Base-by-base conservation (phyloP, 768 basidiomycete genomes). In the Hydnomerulius pinastri region DNA sequence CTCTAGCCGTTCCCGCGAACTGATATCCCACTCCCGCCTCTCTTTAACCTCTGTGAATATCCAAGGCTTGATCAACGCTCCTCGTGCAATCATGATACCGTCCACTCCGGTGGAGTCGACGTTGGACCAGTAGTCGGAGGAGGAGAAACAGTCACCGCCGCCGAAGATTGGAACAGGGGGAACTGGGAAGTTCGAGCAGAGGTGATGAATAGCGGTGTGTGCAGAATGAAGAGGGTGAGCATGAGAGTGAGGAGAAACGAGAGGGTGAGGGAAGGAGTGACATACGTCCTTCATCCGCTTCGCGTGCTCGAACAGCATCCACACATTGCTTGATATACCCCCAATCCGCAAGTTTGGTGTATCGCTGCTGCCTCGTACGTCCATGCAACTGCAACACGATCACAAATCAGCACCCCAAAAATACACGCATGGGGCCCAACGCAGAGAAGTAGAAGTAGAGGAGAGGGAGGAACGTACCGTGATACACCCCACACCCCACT, bases 31-130 rank as follows among this genome's bases (percentile, higher is more conserved):
- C 62, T 97, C 94, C 21, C 93, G 71, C 18, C 74, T 78, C 63
- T 98, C 97, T 65, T 93, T 88, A 63, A 98, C 82, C 69, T 99
- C 97, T 0, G 93, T 96, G 69, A 95, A 96, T 46, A 95, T 86
- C 90, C 90, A 92, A 1, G 92, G 90, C 69, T 99, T 99, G 69
- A 98, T 97, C 42, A 98, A 73, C 0, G 94, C 96, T 0, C 97
- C 97, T 18, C 97, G 77, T 1, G 86, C 97, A 29, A 98, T 79
- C 97, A 99, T 98, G 37, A 98, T 77, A 5, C 95, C 94, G 63
- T 98, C 95, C 0, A 97, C 93, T 4, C 92, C 92, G 23, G 80
- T 84, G n/a, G 73, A 66, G 37, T 92, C 84, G 25, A 94, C 78
- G 38, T 81, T 81, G 13, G 80, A 70, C 82, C 88, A 90, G 67